Base-by-base conservation (phyloP, 768 basidiomycete genomes). In the Lactarius vividus region DNA sequence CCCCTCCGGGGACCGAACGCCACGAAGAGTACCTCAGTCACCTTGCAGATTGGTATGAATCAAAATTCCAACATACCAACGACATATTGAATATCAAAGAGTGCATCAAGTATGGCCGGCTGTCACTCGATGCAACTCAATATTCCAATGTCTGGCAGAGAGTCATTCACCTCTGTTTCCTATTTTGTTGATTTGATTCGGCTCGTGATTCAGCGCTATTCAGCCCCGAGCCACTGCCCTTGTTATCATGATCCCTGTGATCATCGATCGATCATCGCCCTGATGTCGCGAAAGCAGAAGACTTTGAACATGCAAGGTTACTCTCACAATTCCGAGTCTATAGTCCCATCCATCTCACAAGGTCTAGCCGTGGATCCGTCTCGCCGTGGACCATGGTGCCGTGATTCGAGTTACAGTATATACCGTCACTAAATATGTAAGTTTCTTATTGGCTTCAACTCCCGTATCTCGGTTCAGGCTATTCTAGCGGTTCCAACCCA, bases 81-180 rank as follows among this genome's bases (percentile, higher is more conserved):
- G 26, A 54, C 20, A 35, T 61, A 61, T 18, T 5, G 16, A 52
- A 39, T 37, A 53, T 61, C 8, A 35, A 61, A 20, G 60, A 54
- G 16, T 33, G 26, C 23, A 53, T 61, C 2, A 53, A 53, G 35
- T 61, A 28, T 40, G 35, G 26, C 33, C 60, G 33, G 8, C 35
- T 61, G 35, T 7, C 37, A 35, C 35, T 61, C 10, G 49, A n/a
- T 37, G 26, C 26, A 6, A 37, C 31, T n/a, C 60, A n/a, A n/a
- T n/a, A 39, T 26, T 23, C 60, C 23, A 13, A 4, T 28, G 53
- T 54, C 18, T 11, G 1, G 26, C 29, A 6, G 16, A 33, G 33
- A 29, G 44, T 18, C 9, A 2, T 37, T 10, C 18, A 23, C 33
- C n/a, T 33, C 10, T n/a, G n/a, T n/a, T n/a, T n/a, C n/a, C n/a